Base-by-base conservation (phyloP, 495 filamentous ascomycete species). In the Amphirosellinia nigrospora region DNA sequence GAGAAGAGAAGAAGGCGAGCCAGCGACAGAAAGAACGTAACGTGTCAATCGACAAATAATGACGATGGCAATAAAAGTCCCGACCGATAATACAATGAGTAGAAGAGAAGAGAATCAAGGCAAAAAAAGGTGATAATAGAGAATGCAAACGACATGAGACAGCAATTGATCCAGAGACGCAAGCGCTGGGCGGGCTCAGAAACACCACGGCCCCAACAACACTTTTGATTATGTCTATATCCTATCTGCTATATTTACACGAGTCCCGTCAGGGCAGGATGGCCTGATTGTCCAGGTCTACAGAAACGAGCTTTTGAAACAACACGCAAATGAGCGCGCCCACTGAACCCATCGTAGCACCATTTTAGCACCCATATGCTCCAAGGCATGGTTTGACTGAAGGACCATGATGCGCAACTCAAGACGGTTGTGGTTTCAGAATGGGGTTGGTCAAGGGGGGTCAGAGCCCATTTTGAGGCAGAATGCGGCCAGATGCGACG, bases 121-220 rank as follows among this genome's bases (percentile, higher is more conserved):
- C 68, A 75, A 77, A 78, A 74, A 36, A 78, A 74, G 7, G 38
- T 21, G 72, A 74, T 78, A 79, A 74, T 76, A 78, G 71, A 74
- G 77, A 74, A 81, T 80, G 79, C 79, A 75, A 82, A 82, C 66
- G 71, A 61, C 67, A 75, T 70, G 70, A 73, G 75, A 75, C 53
- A 73, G 73, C 72, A 75, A 73, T 64, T 71, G 72, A 68, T 65
- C 68, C 69, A 30, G 55, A 61, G 55, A 71, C 50, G 50, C 50
- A 55, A 66, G 64, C 48, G 36, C 64, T 19, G 19, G 36, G 21
- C 36, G 45, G 26, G 9, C 16, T 66, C 36, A 62, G 45, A 70
- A 63, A 72, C 53, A 64, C 69, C 43, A 39, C 9, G 52, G 46
- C 41, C 68, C 58, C 73, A 73, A 67, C 64, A n/a, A 71, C 39